Evolutionary conservation across 2,329 filamentous ascomycete genomes (phyloP).

Genomic region (Phialemonium atrogriseum): DNA sequence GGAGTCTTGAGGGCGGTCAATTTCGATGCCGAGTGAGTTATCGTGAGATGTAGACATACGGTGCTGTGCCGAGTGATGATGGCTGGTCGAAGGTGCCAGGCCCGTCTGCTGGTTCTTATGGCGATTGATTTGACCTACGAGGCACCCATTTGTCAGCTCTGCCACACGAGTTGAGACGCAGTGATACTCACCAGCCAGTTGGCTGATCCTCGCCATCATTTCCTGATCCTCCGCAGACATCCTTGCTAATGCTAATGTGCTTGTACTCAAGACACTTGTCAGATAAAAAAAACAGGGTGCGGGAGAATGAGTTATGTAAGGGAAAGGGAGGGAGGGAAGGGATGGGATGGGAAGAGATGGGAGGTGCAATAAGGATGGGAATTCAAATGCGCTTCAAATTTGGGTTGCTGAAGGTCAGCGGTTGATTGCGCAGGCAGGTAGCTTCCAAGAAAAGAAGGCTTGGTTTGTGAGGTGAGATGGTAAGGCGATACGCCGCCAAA

Average conservation of each 20-base stretch:
- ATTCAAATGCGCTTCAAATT: no score
- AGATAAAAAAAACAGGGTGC: not conserved
- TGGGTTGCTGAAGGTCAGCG: no score
- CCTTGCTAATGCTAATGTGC: no score
- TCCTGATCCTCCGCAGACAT: constrained; percentile 45
- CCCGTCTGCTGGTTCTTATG: constrained; percentile 59
- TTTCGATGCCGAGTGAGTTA: not conserved
- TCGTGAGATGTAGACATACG: constrained; percentile 22
- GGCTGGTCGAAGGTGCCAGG: constrained; percentile 16
- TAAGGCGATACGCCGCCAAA: no score
- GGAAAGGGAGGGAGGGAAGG: no score
- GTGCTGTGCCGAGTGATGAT: constrained; percentile 18
- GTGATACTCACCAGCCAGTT: constrained; percentile 35
- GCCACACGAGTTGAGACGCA: constrained; percentile 5
- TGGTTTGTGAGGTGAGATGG: no score
- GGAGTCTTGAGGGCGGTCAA: constrained; percentile 12
- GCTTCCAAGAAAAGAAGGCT: no score
- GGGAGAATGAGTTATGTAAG: no score
- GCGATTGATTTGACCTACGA: constrained; percentile 67
- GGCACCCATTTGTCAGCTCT: not conserved
- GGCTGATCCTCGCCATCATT: constrained; percentile 44
- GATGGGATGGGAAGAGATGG: no score
- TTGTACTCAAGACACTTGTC: no score
- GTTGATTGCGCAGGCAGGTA: no score
- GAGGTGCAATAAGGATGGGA: no score